Percentiles rank a stretch among this genome's conserved stretches.
These are phyloP conservation scores for Eremothecium coryli DNA, from an alignment of 1,139 yeast species.

Conservation along the genomic window DNA sequence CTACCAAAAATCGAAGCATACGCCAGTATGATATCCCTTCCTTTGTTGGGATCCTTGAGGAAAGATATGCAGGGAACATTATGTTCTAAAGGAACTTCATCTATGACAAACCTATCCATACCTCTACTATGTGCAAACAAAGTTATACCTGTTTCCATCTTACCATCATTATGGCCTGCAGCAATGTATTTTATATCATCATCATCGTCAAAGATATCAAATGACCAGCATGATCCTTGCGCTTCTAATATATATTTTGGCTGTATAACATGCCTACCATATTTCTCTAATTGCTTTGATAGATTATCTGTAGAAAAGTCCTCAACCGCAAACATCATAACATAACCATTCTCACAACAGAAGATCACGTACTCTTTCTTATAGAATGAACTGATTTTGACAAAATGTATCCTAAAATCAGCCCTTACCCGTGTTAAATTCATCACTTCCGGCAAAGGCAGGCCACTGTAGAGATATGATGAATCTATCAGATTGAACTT, in stretches of 20 bases:
- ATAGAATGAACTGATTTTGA: slow-evolving; percentile 14
- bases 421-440: not conserved
- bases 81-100: slow-evolving; percentile 3
- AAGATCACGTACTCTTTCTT: slow-evolving; percentile 13
- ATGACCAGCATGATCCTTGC: slow-evolving; percentile 21
- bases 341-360: slow-evolving; percentile 13
- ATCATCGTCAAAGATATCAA: slow-evolving; percentile 14
- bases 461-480: not conserved
- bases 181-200: slow-evolving; percentile 14
- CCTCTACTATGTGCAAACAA: slow-evolving; percentile 11
- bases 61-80: slow-evolving; percentile 5
- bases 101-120: not conserved
- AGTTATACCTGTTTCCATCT: slow-evolving; percentile 15
- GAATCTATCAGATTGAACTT: slow-evolving; percentile 1
- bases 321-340: slow-evolving; percentile 10
- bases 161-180: slow-evolving; percentile 17
- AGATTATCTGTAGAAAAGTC: slow-evolving; percentile 5
- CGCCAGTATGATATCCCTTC: not conserved
- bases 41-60: not conserved
- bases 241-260: slow-evolving; percentile 10
- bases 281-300: not conserved
- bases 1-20: slow-evolving; percentile 2
- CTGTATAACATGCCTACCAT: slow-evolving; percentile 5
- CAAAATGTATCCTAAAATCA: slow-evolving; percentile 9
- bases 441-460: not conserved